Percentiles rank a stretch among this genome's conserved stretches.
Evolutionary conservation across 305 asterid genomes (phyloP).

Genomic region (Fraxinus velutina): DNA sequence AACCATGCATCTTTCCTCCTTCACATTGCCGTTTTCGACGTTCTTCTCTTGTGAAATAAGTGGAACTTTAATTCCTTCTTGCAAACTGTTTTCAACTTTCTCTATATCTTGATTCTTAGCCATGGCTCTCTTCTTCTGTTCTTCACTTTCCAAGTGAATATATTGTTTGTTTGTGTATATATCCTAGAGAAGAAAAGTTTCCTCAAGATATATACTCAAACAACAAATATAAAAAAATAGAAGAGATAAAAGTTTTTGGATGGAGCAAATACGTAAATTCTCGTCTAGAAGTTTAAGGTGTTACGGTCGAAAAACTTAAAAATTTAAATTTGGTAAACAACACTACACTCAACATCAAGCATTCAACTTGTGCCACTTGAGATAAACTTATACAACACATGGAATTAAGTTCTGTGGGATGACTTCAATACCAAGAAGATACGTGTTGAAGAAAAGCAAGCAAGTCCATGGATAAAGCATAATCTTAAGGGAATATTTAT

Average conservation of each 20-base stretch:
- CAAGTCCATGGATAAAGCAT: not conserved
- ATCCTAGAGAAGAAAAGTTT: not conserved
- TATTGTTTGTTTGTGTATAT: not conserved
- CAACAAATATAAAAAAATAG: not conserved
- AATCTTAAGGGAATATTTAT: no score
- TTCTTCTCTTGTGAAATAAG: conserved; percentile 38
- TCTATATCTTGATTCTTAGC: conserved; percentile 32
- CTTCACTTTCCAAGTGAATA: conserved; percentile 13
- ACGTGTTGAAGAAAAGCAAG: not conserved
- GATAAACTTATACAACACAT: not conserved
- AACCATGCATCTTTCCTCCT: conserved; percentile 69
- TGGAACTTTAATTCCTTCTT: conserved; percentile 46
- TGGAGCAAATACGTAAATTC: conserved; percentile 16
- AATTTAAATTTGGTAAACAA: not conserved
- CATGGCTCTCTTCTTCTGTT: conserved; percentile 27
- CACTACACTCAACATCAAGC: no score
- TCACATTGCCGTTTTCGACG: conserved; percentile 4
- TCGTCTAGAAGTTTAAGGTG: not conserved
- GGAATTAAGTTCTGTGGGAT: not conserved
- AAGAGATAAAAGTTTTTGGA: not conserved
- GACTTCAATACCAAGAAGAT: not conserved
- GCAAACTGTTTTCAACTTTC: conserved; percentile 20
- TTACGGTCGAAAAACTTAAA: not conserved
- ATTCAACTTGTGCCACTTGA: not conserved
- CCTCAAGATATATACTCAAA: not conserved